Conservation (phyloP, 495 filamentous ascomycete genomes). For the Aspergillus taichungensis region DNA sequence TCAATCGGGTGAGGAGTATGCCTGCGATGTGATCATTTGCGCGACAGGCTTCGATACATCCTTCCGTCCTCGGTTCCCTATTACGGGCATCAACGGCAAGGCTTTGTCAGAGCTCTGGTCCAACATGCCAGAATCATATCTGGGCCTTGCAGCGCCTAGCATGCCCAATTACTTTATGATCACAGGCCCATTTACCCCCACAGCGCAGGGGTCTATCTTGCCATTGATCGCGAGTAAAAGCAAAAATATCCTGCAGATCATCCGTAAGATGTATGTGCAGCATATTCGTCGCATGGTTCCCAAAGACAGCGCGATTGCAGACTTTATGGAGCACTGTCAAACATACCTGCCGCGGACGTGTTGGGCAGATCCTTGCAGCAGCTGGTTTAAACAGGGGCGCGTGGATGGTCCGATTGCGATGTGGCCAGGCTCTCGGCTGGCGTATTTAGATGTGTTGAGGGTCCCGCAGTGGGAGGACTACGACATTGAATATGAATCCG, state of each 20-base stretch:
- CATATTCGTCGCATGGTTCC: constrained; percentile 8
- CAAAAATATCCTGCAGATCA: constrained; percentile 31
- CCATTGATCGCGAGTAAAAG: constrained; percentile 24
- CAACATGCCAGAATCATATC: constrained; percentile 35
- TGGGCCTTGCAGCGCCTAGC: constrained; percentile 38
- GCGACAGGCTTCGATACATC: constrained; percentile 31
- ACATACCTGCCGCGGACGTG: constrained; percentile 23
- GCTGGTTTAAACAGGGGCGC: constrained; percentile 25
- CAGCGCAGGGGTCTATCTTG: constrained; percentile 18
- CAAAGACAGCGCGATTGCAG: constrained; percentile 12
- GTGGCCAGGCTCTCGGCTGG: constrained; percentile 19
- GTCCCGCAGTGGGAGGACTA: constrained; percentile 37
- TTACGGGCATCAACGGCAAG: constrained; percentile 28
- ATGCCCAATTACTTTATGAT: constrained; percentile 49
- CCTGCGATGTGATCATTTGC: constrained; percentile 23
- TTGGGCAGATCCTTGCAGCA: constrained; percentile 27
- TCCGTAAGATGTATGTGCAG: constrained; percentile 23
- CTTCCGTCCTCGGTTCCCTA: constrained; percentile 25
- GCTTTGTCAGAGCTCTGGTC: constrained; percentile 34
- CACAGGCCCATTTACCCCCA: constrained; percentile 5
- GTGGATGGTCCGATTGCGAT: constrained; percentile 2
- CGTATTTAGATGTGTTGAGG: constrained; percentile 40
- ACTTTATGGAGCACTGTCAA: constrained; percentile 26
- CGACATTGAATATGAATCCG: constrained; percentile 11
- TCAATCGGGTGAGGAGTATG: constrained; percentile 22